phyloP scores from a whole-genome alignment of 441 rosid genomes.

The Metrosideros polymorpha region DNA sequence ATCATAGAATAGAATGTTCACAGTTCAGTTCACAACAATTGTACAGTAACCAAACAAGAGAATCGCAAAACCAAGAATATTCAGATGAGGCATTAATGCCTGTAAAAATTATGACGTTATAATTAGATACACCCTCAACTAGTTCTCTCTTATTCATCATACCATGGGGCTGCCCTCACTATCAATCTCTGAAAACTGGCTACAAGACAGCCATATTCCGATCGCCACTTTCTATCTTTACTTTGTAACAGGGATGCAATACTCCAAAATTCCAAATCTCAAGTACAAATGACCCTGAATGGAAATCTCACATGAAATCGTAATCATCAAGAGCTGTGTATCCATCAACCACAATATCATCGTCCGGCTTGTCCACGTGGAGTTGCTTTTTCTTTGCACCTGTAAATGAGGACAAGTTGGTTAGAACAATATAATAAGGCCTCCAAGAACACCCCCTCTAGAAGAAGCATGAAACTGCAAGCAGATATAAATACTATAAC shows the following conservation, averaged over 20 bases:
- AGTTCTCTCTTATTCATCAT: neutral
- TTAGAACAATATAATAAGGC: neutral
- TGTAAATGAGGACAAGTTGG: conserved; percentile 9
- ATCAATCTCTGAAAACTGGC: neutral
- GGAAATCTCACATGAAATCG: conserved; percentile 64
- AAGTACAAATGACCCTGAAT: neutral
- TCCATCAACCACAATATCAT: conserved; percentile 42
- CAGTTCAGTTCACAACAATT: neutral
- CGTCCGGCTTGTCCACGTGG: conserved; percentile 58
- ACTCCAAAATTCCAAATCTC: neutral
- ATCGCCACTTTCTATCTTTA: neutral
- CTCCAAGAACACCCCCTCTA: neutral
- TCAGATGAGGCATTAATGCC: neutral
- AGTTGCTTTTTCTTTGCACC: conserved; percentile 87
- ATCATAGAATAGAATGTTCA: neutral
- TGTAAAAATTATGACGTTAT: neutral
- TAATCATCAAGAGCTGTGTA: conserved; percentile 58
- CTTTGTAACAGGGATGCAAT: neutral
- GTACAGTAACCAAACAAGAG: neutral
- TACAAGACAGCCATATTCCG: neutral
- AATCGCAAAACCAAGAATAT: neutral
- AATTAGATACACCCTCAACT: neutral
- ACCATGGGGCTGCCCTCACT: neutral
- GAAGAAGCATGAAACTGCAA: neutral
- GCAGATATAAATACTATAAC: neutral